These are phyloP conservation scores for Talaromyces sp. DNA, from an alignment of 2,329 filamentous ascomycete species.

Conservation along the genomic window DNA sequence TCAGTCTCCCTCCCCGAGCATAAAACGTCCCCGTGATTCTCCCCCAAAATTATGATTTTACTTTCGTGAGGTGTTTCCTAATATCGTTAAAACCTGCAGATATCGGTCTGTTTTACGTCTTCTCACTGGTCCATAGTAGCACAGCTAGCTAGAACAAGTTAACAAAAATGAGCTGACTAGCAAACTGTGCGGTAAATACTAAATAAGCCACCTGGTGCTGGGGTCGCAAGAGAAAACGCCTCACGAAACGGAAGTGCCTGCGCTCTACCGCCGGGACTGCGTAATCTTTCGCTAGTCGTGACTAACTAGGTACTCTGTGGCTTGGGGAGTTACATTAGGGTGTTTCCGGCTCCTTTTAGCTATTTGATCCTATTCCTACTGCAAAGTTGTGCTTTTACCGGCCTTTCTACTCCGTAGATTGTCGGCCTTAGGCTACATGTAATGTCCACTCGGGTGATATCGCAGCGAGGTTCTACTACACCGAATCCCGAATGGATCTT, in stretches of 20 bases:
- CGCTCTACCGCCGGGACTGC: background rate
- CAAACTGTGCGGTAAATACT: background rate
- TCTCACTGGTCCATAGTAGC: background rate
- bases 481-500: background rate
- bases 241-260: background rate
- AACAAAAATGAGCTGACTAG: background rate
- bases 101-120: background rate
- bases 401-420: background rate
- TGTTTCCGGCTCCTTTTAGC: background rate
- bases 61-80: background rate
- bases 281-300: background rate
- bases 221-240: background rate
- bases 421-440: background rate
- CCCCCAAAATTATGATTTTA: too few relatives aligned
- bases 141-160: background rate
- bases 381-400: background rate
- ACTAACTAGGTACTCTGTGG: background rate
- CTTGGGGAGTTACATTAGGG: background rate
- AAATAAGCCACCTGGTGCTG: background rate
- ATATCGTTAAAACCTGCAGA: background rate
- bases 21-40: too few relatives aligned
- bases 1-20: too few relatives aligned
- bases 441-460: background rate
- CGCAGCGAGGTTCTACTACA: background rate
- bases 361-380: background rate